These are phyloP conservation scores for Actinomortierella wolfii DNA, from an alignment of 371 early-diverging fungal species.

Conservation along the genomic window DNA sequence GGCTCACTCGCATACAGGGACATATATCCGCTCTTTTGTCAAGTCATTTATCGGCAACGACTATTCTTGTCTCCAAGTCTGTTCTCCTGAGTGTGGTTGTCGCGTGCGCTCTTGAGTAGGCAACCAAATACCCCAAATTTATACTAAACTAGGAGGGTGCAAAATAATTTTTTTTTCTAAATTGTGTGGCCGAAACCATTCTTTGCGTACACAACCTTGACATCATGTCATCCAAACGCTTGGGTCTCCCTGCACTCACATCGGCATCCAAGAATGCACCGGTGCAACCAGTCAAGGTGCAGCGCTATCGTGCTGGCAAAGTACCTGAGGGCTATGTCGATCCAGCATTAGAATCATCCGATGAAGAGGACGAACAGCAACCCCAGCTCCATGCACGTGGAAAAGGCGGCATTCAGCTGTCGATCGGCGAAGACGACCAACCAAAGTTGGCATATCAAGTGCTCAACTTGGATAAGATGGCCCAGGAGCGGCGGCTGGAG, in stretches of 20 bases:
- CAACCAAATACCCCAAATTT: too few relatives aligned
- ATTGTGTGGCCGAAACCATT: too few relatives aligned
- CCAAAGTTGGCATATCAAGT: conserved; percentile 26
- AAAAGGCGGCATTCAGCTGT: conserved; percentile 16
- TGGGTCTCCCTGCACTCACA: conserved; percentile 35
- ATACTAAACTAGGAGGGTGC: too few relatives aligned
- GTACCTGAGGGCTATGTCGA: conserved; percentile 63
- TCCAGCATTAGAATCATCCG: conserved; percentile 51
- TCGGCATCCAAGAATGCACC: conserved; percentile 24
- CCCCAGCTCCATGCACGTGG: conserved; percentile 3
- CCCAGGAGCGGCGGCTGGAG: conserved; percentile 27
- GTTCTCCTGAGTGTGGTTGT: too few relatives aligned
- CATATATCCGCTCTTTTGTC: too few relatives aligned
- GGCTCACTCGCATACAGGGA: too few relatives aligned
- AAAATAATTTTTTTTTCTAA: too few relatives aligned
- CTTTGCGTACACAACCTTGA: too few relatives aligned
- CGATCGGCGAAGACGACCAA: conserved; percentile 12
- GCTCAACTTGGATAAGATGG: conserved; percentile 40
- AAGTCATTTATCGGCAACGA: too few relatives aligned
- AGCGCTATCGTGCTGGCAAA: conserved; percentile 66
- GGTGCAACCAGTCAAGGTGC: conserved; percentile 54
- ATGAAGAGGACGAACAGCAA: conserved; percentile 56
- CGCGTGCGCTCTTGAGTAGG: too few relatives aligned
- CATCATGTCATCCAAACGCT: conserved; percentile 38
- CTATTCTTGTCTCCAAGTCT: too few relatives aligned